Conservation (phyloP, 495 filamentous ascomycete genomes). For the Podospora fimiseda region DNA sequence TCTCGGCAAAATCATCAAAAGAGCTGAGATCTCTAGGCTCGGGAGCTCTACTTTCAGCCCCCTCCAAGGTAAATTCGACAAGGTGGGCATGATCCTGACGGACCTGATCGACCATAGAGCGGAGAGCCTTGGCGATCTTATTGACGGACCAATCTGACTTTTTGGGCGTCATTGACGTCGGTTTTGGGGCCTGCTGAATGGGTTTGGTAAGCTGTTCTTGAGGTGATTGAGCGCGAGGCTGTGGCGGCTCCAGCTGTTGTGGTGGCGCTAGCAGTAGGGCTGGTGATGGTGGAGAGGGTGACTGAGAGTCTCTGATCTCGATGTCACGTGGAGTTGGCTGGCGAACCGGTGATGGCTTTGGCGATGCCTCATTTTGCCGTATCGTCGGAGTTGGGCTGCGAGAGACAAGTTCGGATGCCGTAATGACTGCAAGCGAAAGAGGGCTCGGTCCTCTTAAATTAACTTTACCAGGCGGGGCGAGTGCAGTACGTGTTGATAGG, state of each 20-base stretch:
- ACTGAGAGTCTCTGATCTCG: slow-evolving; percentile 13
- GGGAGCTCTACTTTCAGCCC: slow-evolving; percentile 32
- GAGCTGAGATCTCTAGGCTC: slow-evolving; percentile 29
- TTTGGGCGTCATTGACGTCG: slow-evolving; percentile 28
- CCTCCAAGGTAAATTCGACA: slow-evolving; percentile 32
- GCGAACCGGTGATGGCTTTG: background rate
- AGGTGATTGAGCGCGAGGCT: background rate
- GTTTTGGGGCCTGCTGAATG: slow-evolving; percentile 16
- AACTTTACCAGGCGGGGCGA: background rate
- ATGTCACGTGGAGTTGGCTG: background rate
- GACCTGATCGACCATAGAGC: slow-evolving; percentile 26
- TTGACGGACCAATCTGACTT: slow-evolving; percentile 31
- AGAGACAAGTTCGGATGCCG: too few species aligned
- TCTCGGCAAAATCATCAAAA: slow-evolving; percentile 35
- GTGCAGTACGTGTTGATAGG: background rate
- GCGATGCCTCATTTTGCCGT: too few species aligned
- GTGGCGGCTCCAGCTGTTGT: slow-evolving; percentile 7
- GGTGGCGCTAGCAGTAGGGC: background rate
- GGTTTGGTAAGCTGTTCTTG: background rate
- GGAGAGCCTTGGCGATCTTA: slow-evolving; percentile 28
- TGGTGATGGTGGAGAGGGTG: slow-evolving; percentile 3
- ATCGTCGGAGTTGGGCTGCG: too few species aligned
- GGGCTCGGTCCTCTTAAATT: background rate
- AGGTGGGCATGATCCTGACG: slow-evolving; percentile 33
- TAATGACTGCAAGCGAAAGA: background rate